Base-by-base conservation (phyloP, 345 rosid species). In the Ceriops zippeliana region DNA sequence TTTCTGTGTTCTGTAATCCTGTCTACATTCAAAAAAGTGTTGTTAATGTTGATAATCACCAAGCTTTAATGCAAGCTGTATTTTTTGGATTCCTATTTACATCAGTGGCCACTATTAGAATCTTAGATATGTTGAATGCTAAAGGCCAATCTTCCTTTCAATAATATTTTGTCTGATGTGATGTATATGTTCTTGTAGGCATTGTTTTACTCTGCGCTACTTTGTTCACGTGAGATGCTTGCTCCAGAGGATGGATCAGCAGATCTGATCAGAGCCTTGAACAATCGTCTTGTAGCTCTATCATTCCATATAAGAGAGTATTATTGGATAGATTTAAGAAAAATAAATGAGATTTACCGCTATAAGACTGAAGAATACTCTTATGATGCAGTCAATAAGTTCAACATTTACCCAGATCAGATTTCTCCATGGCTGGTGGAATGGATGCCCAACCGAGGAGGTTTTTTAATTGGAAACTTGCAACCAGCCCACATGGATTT, bases 401-500 rank as follows among this genome's bases (percentile, higher is more conserved):
- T 93, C 81, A 93, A 93, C 80, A 93, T 93, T 24, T 93, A 93
- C 74, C 98, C 98, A 1, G 99, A 91, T 15, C 99, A 95, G 75
- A 90, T 95, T 79, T 89, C 99, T 71, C 84, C 98, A 0, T 95
- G 98, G 96, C 83, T 95, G 31, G 96, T 87, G 19, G 98, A 90
- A 73, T 95, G 97, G 95, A 80, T 95, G 72, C 93, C 98, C 5
- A 81, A 82, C 58, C 83, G 86, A 65, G 99, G 99, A 8, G 99
- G 99, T 51, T 95, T 91, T 78, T 81, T 91, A 70, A 86, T 91
- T 27, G 99, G 99, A 63, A 91, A 95, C 69, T 79, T 91, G 59
- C 96, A 95, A 74, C 97, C 99, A 20, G 99, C 96, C 60, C 99
- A 91, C 75, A 91, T 95, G 99, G 99, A 95, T 79, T 95, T 95